These are phyloP conservation scores for Lizonia empirigonia DNA, from an alignment of 2,329 filamentous ascomycete species.

Conservation along the genomic window DNA sequence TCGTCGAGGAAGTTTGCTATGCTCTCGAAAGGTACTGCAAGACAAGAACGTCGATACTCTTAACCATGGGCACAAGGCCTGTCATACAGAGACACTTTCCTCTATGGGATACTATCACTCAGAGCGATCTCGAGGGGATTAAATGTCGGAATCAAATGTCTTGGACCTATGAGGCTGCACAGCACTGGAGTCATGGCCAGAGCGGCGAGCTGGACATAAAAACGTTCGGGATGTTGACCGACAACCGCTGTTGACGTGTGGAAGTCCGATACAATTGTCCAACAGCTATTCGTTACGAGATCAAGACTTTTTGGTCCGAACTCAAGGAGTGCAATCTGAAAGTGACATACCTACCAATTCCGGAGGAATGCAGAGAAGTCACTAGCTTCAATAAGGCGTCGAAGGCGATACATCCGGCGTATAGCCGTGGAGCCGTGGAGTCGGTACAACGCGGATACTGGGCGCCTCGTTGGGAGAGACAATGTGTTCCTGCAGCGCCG, in stretches of 20 bases:
- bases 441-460: slow-evolving; percentile 5
- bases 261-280: background rate
- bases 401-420: background rate
- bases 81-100: too few relatives aligned
- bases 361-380: slow-evolving; percentile 2
- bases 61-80: too few relatives aligned
- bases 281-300: background rate
- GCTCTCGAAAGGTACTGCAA: too few relatives aligned
- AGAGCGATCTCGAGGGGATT: background rate
- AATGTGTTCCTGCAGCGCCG: background rate
- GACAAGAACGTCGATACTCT: too few relatives aligned
- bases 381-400: too few relatives aligned
- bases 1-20: too few relatives aligned
- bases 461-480: background rate
- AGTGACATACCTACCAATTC: slow-evolving; percentile 11
- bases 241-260: background rate
- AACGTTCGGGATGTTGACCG: background rate
- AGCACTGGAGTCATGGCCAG: background rate
- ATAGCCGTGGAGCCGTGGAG: background rate
- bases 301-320: slow-evolving; percentile 1
- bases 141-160: background rate
- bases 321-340: slow-evolving; percentile 1
- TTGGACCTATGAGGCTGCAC: background rate
- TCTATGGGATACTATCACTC: too few relatives aligned
- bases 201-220: background rate